phyloP scores from a whole-genome alignment of 257 asterid genomes.

The Solanum medicagineum region DNA sequence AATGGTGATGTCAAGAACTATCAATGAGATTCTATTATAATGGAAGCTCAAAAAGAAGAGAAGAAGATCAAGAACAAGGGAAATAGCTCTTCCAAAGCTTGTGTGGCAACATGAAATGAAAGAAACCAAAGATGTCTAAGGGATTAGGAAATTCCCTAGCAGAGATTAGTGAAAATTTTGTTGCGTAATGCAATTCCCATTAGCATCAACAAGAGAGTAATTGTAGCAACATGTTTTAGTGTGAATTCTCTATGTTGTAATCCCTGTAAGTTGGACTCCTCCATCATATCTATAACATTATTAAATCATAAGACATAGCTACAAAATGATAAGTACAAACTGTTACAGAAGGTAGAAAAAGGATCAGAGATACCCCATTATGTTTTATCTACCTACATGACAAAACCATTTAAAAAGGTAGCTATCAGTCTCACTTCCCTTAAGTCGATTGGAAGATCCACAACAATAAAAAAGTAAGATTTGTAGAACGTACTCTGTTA shows the following conservation, averaged over 20 bases:
- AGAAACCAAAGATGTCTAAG: not conserved
- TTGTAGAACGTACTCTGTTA: slow-evolving; percentile 45
- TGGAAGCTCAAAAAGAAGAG: not conserved
- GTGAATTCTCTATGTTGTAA: not conserved
- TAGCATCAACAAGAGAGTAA: not conserved
- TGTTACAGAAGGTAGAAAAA: not conserved
- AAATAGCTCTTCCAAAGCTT: not conserved
- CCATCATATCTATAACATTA: not conserved
- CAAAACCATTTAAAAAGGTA: not conserved
- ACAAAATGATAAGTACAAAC: not conserved
- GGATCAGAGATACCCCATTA: not conserved
- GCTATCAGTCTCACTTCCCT: not conserved
- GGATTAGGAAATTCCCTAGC: not conserved
- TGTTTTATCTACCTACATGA: not conserved
- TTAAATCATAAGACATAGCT: not conserved
- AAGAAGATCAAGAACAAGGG: not conserved
- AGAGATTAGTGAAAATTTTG: not conserved
- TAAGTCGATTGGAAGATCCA: not conserved
- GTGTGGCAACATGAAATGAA: not conserved
- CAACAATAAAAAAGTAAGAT: not conserved
- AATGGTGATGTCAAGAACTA: not conserved
- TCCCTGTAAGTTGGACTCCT: not conserved
- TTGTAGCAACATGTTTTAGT: not conserved
- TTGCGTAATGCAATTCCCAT: not conserved
- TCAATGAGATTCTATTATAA: not conserved